Base-by-base conservation (phyloP, 2,329 filamentous ascomycete genomes). In the Aureobasidium melanogenum region DNA sequence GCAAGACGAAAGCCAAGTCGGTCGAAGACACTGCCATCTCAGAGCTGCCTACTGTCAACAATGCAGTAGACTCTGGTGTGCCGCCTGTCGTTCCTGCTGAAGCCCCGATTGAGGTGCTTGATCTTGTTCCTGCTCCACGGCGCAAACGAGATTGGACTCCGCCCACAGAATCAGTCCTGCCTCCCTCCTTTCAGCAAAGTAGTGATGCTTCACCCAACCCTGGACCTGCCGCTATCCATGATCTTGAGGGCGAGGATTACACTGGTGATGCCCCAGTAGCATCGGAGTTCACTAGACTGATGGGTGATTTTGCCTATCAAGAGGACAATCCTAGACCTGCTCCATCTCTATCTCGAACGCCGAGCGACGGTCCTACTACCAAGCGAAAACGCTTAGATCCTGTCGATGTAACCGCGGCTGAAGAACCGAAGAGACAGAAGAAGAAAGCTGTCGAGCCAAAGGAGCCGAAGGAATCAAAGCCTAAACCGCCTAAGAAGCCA, bases 401-500 rank as follows among this genome's bases (percentile, higher is more conserved):
- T 39, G 50, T 61, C 19, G 51, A 55, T 24, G 44, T 59, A 17
- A 6, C 44, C 24, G 56, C 44, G 10, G 6, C 26, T 17, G 56
- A 41, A 50, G 56, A 19, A 15, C n/a, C 56, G 10, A 38, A 48
- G 34, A 59, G 41, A 24, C 56, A 44, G 2, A 47, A 28, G 22
- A 60, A 36, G 24, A 52, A 50, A 17, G 44, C 28, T 48, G 12
- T 17, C 30, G 63, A 63, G 43, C 39, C 58, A 48, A 64, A 62
- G 30, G 58, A 55, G 56, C 55, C 55, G 41, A 65, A 60, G 26
- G 65, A 62, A 51, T 52, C 41, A 54, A 62, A 32, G 61, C 34
- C 59, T 15, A 66, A 65, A 1, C 84, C 82, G 68, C 41, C 61
- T 26, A 67, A 66, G 1, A 84, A 82, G 68, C 70, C 74, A 24